Percentiles rank a stretch among this genome's conserved stretches.
Conservation (phyloP, 306 rosid genomes). For the Begonia peltatifolia region DNA sequence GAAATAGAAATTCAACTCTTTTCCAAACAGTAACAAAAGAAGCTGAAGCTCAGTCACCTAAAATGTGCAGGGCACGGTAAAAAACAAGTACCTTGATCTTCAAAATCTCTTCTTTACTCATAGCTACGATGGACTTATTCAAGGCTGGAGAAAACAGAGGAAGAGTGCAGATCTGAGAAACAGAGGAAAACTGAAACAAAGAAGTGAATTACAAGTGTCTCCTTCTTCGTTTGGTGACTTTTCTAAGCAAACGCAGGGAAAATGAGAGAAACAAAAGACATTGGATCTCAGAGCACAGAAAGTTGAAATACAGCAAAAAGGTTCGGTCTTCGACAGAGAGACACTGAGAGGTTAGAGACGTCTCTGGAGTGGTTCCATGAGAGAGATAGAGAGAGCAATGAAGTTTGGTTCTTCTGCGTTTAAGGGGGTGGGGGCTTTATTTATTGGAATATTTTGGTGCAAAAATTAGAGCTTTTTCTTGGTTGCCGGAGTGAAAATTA, state of each 20-base stretch:
- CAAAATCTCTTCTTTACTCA: constrained; percentile 82
- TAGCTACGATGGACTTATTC: constrained; percentile 6
- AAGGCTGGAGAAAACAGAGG: background rate
- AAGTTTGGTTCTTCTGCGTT: constrained; percentile 10
- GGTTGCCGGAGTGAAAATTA: no score
- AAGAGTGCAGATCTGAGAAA: constrained; percentile 31
- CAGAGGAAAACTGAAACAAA: constrained; percentile 9
- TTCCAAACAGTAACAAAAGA: no score
- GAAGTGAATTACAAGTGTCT: constrained; percentile 5
- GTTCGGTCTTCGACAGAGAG: constrained; percentile 20
- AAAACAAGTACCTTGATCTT: constrained; percentile 68
- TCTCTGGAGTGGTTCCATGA: background rate
- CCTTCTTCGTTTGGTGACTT: constrained; percentile 9
- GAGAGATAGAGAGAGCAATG: background rate
- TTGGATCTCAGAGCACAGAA: constrained; percentile 26
- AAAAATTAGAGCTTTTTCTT: background rate
- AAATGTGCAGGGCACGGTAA: background rate
- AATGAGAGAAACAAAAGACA: constrained; percentile 13
- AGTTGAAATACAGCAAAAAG: constrained; percentile 15
- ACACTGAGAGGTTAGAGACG: constrained; percentile 3
- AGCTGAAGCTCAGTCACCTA: background rate
- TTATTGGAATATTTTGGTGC: constrained; percentile 18
- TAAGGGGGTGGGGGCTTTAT: constrained; percentile 24
- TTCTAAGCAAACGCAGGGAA: constrained; percentile 15
- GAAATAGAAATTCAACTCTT: constrained; percentile 8